phyloP scores from a whole-genome alignment of 2,329 filamentous ascomycete genomes.

The Ophiostoma perfectum region DNA sequence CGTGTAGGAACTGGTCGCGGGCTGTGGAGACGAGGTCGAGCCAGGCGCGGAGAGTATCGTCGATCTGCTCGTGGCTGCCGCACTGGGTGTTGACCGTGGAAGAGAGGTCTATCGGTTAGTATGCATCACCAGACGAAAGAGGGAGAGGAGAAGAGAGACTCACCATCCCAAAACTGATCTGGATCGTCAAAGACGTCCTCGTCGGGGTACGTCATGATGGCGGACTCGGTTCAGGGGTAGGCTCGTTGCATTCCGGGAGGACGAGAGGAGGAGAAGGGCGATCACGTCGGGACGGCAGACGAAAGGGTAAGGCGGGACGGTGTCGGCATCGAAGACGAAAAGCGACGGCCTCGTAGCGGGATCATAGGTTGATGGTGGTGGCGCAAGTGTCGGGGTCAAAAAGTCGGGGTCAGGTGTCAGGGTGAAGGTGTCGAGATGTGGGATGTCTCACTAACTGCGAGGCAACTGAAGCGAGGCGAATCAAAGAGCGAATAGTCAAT shows the following conservation, averaged over 20 bases:
- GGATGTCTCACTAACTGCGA: not conserved
- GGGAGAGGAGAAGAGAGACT: not conserved
- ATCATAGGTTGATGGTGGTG: not conserved
- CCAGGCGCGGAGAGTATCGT: slow-evolving; percentile 80
- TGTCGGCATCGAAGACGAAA: slow-evolving; percentile 10
- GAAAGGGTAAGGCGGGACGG: not conserved
- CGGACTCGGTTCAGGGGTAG: not conserved
- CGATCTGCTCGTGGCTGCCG: slow-evolving; percentile 45
- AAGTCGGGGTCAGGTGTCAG: too few species aligned
- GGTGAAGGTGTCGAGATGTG: not conserved
- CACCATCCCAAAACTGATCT: slow-evolving; percentile 8
- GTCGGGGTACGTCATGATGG: slow-evolving; percentile 12
- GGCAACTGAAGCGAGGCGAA: not conserved
- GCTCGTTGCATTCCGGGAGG: not conserved
- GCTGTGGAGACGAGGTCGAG: slow-evolving; percentile 70
- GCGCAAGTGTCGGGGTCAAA: not conserved
- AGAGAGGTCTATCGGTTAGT: slow-evolving; percentile 1
- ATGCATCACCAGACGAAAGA: not conserved
- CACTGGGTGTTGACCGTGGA: not conserved
- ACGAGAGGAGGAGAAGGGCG: not conserved
- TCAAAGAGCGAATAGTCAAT: not conserved
- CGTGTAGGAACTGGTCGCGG: slow-evolving; percentile 67
- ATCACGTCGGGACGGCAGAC: not conserved
- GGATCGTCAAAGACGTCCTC: slow-evolving; percentile 8
- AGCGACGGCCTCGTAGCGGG: not conserved